Evolutionary conservation across 2,329 filamentous ascomycete genomes (phyloP).

Genomic region (Aspergillus pseudoterreus): DNA sequence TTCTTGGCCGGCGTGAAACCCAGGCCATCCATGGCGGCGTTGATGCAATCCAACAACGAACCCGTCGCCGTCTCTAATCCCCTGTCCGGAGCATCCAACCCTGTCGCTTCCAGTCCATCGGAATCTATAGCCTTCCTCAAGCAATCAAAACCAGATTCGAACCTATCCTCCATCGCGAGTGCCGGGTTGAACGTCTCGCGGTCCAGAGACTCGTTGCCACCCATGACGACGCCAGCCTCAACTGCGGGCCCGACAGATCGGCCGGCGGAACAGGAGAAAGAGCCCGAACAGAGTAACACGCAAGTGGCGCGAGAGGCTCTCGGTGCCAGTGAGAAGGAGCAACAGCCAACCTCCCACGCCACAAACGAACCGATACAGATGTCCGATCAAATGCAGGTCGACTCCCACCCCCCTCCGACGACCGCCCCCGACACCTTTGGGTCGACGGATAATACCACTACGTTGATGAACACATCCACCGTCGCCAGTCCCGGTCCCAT

Average conservation of each 20-base stretch:
- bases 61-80: constrained; percentile 36
- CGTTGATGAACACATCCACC: constrained; percentile 49
- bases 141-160: constrained; percentile 35
- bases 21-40: constrained; percentile 40
- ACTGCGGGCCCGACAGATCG: constrained; percentile 48
- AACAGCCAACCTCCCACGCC: constrained; percentile 23
- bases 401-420: constrained; percentile 51
- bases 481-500: constrained; percentile 47
- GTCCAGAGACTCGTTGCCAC: constrained; percentile 31
- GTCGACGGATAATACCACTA: constrained; percentile 49
- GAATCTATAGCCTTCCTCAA: constrained; percentile 34
- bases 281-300: constrained; percentile 32
- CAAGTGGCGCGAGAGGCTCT: constrained; percentile 42
- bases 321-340: constrained; percentile 31
- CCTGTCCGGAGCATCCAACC: constrained; percentile 25
- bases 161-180: constrained; percentile 40
- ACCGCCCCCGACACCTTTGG: constrained; percentile 48
- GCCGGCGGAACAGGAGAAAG: constrained; percentile 29
- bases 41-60: constrained; percentile 41
- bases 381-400: constrained; percentile 44
- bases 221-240: constrained; percentile 51
- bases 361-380: constrained; percentile 50
- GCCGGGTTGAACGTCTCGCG: constrained; percentile 41
- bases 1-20: constrained; percentile 28
- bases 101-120: constrained; percentile 26